Conservation (phyloP, 1,284 basidiomycete species). For the Cystobasidium slooffiae region DNA sequence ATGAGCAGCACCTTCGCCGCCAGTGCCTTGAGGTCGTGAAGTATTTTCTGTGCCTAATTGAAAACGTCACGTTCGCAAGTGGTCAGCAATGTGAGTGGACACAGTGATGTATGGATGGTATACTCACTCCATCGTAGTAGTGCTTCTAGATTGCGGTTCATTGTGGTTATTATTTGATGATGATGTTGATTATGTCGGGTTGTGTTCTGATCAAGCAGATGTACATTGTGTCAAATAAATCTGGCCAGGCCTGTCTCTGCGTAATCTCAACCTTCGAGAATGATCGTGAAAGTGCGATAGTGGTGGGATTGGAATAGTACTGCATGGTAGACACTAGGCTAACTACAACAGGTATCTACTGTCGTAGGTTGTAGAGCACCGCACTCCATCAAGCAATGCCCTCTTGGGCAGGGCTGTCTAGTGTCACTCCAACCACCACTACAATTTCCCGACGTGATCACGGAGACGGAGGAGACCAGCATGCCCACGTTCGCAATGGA, state of each 20-base stretch:
- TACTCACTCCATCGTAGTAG: slow-evolving; percentile 39
- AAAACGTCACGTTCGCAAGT: neutral
- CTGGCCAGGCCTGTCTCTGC: too few species aligned
- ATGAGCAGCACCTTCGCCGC: neutral
- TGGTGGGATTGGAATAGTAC: too few species aligned
- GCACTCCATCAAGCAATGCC: neutral
- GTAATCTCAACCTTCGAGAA: too few species aligned
- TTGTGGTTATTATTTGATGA: neutral
- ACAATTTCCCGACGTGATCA: neutral
- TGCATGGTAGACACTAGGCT: too few species aligned
- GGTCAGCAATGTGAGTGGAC: neutral
- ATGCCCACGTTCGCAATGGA: slow-evolving; percentile 4
- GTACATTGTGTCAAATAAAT: neutral
- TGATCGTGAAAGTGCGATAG: too few species aligned
- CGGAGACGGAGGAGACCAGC: neutral
- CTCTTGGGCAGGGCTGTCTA: slow-evolving; percentile 2
- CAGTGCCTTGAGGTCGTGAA: slow-evolving; percentile 5
- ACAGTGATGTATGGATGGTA: neutral
- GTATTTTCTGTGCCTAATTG: slow-evolving; percentile 32
- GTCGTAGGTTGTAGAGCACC: too few species aligned
- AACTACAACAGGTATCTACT: too few species aligned
- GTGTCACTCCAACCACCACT: neutral
- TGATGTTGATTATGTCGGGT: neutral
- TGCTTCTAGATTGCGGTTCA: slow-evolving; percentile 42
- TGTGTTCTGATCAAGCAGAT: neutral